Evolutionary conservation across 495 filamentous ascomycete genomes (phyloP), one percentile per base, ranked within the genome.

Genomic region (Darksidea phi): DNA sequence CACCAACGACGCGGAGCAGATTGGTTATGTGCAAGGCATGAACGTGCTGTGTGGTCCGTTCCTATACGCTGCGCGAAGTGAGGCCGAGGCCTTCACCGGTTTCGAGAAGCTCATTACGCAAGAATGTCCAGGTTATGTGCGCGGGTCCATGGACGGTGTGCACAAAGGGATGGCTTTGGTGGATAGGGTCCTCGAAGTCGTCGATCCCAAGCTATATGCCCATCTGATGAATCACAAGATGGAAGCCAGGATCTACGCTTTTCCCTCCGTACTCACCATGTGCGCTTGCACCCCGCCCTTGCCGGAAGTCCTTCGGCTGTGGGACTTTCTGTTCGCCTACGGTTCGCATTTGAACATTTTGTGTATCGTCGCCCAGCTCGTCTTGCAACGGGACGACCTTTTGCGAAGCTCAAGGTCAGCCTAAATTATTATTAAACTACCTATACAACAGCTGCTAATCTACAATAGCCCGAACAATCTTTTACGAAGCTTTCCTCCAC

Each of bases 1-100:
- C 23, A 62, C 69, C n/a, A 61, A 62, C 61, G 58, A 67, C 24
- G 60, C 59, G 1, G 61, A 64, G 34, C 81, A 86, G 13, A 88
- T 88, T 12, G 90, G 89, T 53, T 99, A 99, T 71, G 95, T 97
- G 5, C 94, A 99, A 71, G 94, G 94, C 57, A 97, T 98, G 94
- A 98, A 97, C 70, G 93, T 97, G n/a, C 83, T 98, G n/a, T 92
- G 90, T 36, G 94, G 94, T 8, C 95, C 94, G 0, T 97, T 99
- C 67, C 80, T 97, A 42, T 99, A 99, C 73, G 91, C 92, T 2
- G 91, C 94, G 17, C 86, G 89, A 60, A 95, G 89, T 67, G 94
- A 99, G 73, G 88, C 91, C 0, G 91, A 99, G 71, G 94, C 95
- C 11, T 97, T 96, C 57, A 85, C 88, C 25, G 85, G 91, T 10